A percentile compares a stretch with the other conserved stretches of the same genome.
Conservation (phyloP, 257 asterid species). For the Gardenia jasminoides region DNA sequence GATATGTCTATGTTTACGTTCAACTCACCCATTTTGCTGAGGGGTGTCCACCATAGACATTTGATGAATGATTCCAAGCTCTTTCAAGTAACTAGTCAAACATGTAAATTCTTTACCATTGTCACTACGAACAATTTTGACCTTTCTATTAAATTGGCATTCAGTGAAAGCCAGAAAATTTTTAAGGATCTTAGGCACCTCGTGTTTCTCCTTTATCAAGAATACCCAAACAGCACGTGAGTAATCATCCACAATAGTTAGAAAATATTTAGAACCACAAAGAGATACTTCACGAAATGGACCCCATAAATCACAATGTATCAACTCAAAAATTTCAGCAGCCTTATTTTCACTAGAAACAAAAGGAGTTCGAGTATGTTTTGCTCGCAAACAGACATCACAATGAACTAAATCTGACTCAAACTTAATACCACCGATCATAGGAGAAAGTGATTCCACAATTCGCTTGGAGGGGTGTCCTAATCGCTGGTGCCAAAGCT, state of each 20-base stretch:
- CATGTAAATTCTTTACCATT: not conserved
- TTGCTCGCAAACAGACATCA: not conserved
- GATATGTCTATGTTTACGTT: too few species aligned
- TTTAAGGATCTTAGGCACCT: not conserved
- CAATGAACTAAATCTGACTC: not conserved
- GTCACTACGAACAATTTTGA: not conserved
- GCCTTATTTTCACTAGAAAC: not conserved
- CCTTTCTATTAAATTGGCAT: not conserved
- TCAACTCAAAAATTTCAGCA: not conserved
- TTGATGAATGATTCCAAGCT: not conserved
- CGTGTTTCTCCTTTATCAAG: too few species aligned
- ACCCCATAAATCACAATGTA: not conserved
- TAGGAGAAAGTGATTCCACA: not conserved
- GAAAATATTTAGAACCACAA: not conserved
- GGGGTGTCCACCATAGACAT: not conserved
- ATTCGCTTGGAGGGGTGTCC: not conserved
- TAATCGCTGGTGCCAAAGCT: not conserved
- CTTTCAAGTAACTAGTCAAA: not conserved
- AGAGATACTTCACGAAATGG: not conserved
- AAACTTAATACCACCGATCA: not conserved
- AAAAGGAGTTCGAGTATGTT: not conserved
- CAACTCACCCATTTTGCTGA: not conserved
- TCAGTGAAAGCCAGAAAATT: not conserved
- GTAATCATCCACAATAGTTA: too few species aligned
- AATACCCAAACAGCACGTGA: too few species aligned